Conservation (phyloP, 2,329 filamentous ascomycete species). For the Sclerotinia borealis region DNA sequence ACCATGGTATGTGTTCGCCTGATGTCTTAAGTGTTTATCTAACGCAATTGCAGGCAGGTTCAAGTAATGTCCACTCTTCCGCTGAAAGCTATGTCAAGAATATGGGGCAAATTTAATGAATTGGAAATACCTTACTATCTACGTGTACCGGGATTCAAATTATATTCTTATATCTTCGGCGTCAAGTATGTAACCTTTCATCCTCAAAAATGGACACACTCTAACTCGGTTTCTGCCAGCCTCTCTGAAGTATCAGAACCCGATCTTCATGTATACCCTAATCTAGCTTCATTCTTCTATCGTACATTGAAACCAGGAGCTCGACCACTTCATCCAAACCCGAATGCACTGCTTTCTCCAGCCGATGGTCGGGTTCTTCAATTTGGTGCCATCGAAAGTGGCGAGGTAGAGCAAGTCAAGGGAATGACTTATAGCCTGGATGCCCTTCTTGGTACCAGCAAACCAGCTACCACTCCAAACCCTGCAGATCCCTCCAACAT, state of each 20-base stretch:
- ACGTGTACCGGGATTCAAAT: slow-evolving; percentile 65
- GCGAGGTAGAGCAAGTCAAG: slow-evolving; percentile 97
- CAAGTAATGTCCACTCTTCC: slow-evolving; percentile 70
- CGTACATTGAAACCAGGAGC: slow-evolving; percentile 84
- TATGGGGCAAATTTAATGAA: slow-evolving; percentile 72
- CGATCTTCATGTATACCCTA: slow-evolving; percentile 84
- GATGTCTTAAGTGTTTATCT: slow-evolving; percentile 12
- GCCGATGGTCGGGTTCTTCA: slow-evolving; percentile 88
- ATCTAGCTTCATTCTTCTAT: slow-evolving; percentile 96
- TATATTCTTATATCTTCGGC: slow-evolving; percentile 68
- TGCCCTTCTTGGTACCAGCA: slow-evolving; percentile 71
- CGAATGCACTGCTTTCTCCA: slow-evolving; percentile 76
- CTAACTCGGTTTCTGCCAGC: slow-evolving; percentile 37
- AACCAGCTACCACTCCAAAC: slow-evolving; percentile 37
- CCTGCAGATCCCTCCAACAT: slow-evolving; percentile 42
- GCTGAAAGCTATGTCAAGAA: slow-evolving; percentile 62
- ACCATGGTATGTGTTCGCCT: slow-evolving; percentile 46
- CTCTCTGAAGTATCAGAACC: slow-evolving; percentile 81
- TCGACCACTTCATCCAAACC: slow-evolving; percentile 76
- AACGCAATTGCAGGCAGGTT: slow-evolving; percentile 46
- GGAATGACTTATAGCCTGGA: slow-evolving; percentile 97
- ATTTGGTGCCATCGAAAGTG: slow-evolving; percentile 84
- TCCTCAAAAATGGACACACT: neutral
- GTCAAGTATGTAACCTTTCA: slow-evolving; percentile 48
- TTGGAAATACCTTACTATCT: slow-evolving; percentile 64